Evolutionary conservation across 2,329 filamentous ascomycete genomes (phyloP).

Genomic region (Rutstroemia sydowiana): DNA sequence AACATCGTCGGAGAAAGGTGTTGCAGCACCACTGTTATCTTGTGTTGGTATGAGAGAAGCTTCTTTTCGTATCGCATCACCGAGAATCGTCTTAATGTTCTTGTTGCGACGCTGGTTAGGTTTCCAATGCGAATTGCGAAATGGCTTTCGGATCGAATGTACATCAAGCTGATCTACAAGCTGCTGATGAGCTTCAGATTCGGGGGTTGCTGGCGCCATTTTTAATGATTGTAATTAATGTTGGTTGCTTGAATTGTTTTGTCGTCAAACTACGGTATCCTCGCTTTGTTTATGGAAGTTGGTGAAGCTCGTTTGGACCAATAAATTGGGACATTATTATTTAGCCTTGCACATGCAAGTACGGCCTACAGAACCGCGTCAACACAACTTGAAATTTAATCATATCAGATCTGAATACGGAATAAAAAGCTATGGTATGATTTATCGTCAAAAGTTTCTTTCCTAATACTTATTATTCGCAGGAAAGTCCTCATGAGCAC

Average conservation of each 20-base stretch:
- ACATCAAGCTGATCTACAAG: slow-evolving; percentile 92
- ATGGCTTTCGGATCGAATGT: slow-evolving; percentile 75
- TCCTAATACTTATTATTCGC: too few relatives aligned
- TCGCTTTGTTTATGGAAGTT: too few relatives aligned
- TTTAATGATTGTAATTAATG: background rate
- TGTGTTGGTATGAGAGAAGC: slow-evolving; percentile 79
- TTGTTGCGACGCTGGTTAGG: slow-evolving; percentile 95
- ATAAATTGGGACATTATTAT: too few relatives aligned
- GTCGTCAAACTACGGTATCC: too few relatives aligned
- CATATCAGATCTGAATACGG: background rate
- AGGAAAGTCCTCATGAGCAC: slow-evolving; percentile 96
- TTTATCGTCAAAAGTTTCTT: too few relatives aligned
- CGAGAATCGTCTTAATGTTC: slow-evolving; percentile 93
- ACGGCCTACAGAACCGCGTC: too few relatives aligned
- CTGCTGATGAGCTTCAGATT: slow-evolving; percentile 64
- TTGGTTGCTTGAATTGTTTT: background rate
- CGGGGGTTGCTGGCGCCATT: slow-evolving; percentile 27
- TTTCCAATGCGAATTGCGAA: slow-evolving; percentile 86
- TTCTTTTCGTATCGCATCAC: slow-evolving; percentile 81
- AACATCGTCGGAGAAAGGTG: slow-evolving; percentile 48
- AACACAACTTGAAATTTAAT: background rate
- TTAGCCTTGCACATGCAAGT: too few relatives aligned
- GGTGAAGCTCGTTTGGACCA: too few relatives aligned
- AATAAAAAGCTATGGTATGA: slow-evolving; percentile 13
- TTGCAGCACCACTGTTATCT: slow-evolving; percentile 72